Evolutionary conservation across 108 stramenopile genomes (phyloP).

Genomic region (Aureococcus anophagefferens): DNA sequence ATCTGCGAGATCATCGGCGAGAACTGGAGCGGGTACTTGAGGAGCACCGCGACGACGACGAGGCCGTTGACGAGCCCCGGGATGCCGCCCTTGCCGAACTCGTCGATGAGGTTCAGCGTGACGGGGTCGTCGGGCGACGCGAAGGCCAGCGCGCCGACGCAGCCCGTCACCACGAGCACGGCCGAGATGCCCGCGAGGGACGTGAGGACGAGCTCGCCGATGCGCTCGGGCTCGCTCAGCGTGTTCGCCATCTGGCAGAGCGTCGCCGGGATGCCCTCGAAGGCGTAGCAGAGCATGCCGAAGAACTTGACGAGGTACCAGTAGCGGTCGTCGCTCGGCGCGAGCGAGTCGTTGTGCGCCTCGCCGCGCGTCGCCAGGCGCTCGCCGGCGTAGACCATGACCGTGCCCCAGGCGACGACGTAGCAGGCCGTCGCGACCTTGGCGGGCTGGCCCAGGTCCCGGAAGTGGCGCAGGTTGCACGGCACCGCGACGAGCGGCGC

Average conservation of each 20-base stretch:
- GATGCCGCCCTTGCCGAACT: not conserved
- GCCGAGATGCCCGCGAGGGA: not conserved
- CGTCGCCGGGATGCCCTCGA: not conserved
- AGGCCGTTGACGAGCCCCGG: not conserved
- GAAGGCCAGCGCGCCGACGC: not conserved
- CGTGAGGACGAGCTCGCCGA: not conserved
- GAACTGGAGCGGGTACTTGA: not conserved
- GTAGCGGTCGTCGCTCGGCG: too few species aligned
- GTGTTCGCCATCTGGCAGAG: not conserved
- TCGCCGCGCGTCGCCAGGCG: not conserved
- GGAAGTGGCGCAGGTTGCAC: not conserved
- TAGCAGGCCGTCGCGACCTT: not conserved
- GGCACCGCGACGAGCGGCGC: not conserved
- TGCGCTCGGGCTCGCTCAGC: not conserved
- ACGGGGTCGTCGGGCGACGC: not conserved
- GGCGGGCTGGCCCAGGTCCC: not conserved
- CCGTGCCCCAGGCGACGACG: not conserved
- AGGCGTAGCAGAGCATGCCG: not conserved
- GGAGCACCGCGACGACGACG: not conserved
- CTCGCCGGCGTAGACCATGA: not conserved
- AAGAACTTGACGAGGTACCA: not conserved
- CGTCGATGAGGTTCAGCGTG: not conserved
- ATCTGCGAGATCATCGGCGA: not conserved
- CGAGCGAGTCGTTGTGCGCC: not conserved
- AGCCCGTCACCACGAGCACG: not conserved